A percentile compares a stretch with the other conserved stretches of the same genome.
phyloP scores from a whole-genome alignment of 768 basidiomycete species.

The Mycena rebaudengoi region DNA sequence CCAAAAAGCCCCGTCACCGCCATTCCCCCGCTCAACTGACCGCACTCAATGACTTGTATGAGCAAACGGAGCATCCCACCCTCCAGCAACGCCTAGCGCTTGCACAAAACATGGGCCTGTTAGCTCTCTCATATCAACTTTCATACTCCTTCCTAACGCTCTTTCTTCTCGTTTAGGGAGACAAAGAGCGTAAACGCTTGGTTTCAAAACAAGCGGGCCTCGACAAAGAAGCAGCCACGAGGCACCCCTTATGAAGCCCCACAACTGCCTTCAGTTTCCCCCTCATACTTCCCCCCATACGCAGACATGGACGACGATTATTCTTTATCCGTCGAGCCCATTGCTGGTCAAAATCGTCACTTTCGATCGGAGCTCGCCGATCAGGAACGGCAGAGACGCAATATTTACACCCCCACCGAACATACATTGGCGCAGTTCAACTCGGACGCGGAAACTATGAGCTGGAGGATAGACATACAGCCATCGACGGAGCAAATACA shows the following conservation, averaged over 20 bases:
- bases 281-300: slow-evolving; percentile 19
- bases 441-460: not conserved
- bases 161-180: slow-evolving; percentile 64
- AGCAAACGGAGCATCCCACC: slow-evolving; percentile 77
- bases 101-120: slow-evolving; percentile 82
- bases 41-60: slow-evolving; percentile 82
- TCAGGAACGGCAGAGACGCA: slow-evolving; percentile 18
- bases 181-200: slow-evolving; percentile 87
- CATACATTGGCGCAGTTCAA: not conserved
- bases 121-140: slow-evolving; percentile 41
- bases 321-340: slow-evolving; percentile 13
- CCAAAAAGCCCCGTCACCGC: slow-evolving; percentile 83
- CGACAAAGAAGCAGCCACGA: slow-evolving; percentile 75
- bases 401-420: slow-evolving; percentile 13
- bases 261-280: slow-evolving; percentile 44
- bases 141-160: slow-evolving; percentile 24
- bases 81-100: slow-evolving; percentile 73
- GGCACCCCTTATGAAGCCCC: slow-evolving; percentile 24
- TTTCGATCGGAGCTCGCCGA: slow-evolving; percentile 22
- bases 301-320: slow-evolving; percentile 23
- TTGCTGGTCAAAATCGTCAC: not conserved
- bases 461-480: not conserved
- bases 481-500: slow-evolving; percentile 67
- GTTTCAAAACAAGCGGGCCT: slow-evolving; percentile 89
- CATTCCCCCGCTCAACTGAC: slow-evolving; percentile 77